A percentile compares a stretch with the other conserved stretches of the same genome.
These are phyloP conservation scores for Linderniella brevidens DNA, from an alignment of 257 asterid species.

Conservation along the genomic window DNA sequence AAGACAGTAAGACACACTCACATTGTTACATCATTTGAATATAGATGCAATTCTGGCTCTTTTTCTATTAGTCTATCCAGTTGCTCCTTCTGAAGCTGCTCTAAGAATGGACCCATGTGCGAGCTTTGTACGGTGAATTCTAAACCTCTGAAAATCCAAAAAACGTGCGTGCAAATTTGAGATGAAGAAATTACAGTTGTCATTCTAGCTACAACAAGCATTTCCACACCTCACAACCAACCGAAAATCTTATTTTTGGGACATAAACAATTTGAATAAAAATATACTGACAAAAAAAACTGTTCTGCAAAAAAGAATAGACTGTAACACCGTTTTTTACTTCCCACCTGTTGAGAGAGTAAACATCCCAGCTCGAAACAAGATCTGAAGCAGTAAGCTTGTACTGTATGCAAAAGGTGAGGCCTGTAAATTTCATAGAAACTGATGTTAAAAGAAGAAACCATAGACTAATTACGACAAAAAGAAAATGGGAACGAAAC, in stretches of 20 bases:
- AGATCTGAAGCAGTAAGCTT: slow-evolving; percentile 78
- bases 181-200: slow-evolving; percentile 1
- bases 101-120: slow-evolving; percentile 74
- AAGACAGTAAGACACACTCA: slow-evolving; percentile 24
- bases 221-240: too few species aligned
- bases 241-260: neutral
- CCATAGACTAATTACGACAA: neutral
- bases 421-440: slow-evolving; percentile 24
- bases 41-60: slow-evolving; percentile 70
- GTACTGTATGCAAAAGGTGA: slow-evolving; percentile 68
- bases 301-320: neutral
- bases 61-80: slow-evolving; percentile 40
- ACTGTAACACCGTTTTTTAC: neutral
- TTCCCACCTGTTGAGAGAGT: slow-evolving; percentile 64
- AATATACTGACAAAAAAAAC: neutral
- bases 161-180: neutral
- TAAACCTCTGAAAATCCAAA: slow-evolving; percentile 39
- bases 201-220: too few species aligned
- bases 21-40: slow-evolving; percentile 82
- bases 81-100: slow-evolving; percentile 69
- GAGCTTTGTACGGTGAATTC: slow-evolving; percentile 51
- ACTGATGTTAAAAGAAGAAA: neutral
- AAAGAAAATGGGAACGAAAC: slow-evolving; percentile 8
- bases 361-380: slow-evolving; percentile 82
- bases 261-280: neutral